Conservation (phyloP, 257 asterid genomes). For the Gynochthodes officinalis region DNA sequence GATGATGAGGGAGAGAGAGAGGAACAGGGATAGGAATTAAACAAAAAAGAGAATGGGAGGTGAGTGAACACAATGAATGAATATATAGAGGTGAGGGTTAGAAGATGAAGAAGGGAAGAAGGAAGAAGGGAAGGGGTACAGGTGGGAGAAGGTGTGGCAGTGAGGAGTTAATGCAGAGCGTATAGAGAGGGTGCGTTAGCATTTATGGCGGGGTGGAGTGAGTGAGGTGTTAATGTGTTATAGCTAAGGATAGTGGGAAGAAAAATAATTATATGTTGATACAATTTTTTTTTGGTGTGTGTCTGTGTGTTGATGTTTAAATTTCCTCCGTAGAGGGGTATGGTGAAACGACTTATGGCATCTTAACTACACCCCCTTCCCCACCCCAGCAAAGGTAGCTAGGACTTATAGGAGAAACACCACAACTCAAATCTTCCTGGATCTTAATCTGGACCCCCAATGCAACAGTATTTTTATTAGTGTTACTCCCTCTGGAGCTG, state of each 20-base stretch:
- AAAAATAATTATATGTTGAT: not conserved
- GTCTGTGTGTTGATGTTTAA: constrained; percentile 27
- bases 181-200: constrained; percentile 73
- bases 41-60: not conserved
- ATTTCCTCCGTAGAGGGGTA: constrained; percentile 28
- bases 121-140: constrained; percentile 10
- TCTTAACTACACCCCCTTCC: constrained; percentile 20
- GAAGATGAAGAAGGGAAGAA: constrained; percentile 27
- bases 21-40: constrained; percentile 4
- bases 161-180: constrained; percentile 71
- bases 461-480: not conserved
- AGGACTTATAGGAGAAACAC: not conserved
- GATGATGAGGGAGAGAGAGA: constrained; percentile 15
- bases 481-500: too few relatives aligned
- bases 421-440: constrained; percentile 12
- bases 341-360: constrained; percentile 31
- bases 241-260: constrained; percentile 41
- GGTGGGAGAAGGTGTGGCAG: constrained; percentile 43
- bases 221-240: constrained; percentile 38
- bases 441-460: not conserved
- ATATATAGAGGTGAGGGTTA: constrained; percentile 11
- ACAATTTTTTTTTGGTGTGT: not conserved
- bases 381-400: constrained; percentile 9
- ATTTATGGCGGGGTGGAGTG: constrained; percentile 60
- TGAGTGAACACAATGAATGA: constrained; percentile 8